A percentile compares a stretch with the other conserved stretches of the same genome.
These are phyloP conservation scores for Agrocybe pediades DNA, from an alignment of 768 basidiomycete species.

Conservation along the genomic window DNA sequence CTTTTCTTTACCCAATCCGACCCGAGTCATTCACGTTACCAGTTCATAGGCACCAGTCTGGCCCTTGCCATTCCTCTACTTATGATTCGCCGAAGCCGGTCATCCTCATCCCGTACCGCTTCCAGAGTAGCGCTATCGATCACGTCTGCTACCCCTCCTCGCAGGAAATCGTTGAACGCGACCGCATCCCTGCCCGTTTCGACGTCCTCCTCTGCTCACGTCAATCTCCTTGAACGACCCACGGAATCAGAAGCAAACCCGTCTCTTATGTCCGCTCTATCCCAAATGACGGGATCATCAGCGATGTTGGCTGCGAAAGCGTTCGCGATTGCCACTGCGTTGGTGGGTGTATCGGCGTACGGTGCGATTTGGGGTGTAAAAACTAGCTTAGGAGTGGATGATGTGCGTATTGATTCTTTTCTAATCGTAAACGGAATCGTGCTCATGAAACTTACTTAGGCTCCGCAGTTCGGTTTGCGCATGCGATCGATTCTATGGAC, in stretches of 20 bases:
- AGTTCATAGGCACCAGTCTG: constrained; percentile 33
- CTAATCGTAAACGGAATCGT: background rate
- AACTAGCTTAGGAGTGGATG: constrained; percentile 50
- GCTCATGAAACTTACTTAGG: constrained; percentile 32
- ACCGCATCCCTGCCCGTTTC: background rate
- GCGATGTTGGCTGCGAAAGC: constrained; percentile 62
- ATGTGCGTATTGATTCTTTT: constrained; percentile 42
- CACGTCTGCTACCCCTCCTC: constrained; percentile 30
- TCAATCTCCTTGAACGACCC: no score
- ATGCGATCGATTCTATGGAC: constrained; percentile 54
- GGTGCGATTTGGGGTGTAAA: constrained; percentile 51
- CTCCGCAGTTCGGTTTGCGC: constrained; percentile 56
- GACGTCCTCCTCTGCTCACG: no score
- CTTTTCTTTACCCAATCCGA: no score
- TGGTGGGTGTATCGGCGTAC: constrained; percentile 52
- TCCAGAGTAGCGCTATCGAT: constrained; percentile 25
- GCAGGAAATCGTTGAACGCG: constrained; percentile 17
- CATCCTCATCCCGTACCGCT: constrained; percentile 13
- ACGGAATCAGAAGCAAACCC: constrained; percentile 20
- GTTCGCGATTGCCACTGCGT: constrained; percentile 62
- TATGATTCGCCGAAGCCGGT: constrained; percentile 34
- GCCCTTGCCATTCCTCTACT: constrained; percentile 38
- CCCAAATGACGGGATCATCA: constrained; percentile 44
- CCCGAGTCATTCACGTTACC: background rate
- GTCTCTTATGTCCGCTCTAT: constrained; percentile 38